Evolutionary conservation across 1,139 yeast genomes (phyloP).

Genomic region (Saccharomyces hybrid): DNA sequence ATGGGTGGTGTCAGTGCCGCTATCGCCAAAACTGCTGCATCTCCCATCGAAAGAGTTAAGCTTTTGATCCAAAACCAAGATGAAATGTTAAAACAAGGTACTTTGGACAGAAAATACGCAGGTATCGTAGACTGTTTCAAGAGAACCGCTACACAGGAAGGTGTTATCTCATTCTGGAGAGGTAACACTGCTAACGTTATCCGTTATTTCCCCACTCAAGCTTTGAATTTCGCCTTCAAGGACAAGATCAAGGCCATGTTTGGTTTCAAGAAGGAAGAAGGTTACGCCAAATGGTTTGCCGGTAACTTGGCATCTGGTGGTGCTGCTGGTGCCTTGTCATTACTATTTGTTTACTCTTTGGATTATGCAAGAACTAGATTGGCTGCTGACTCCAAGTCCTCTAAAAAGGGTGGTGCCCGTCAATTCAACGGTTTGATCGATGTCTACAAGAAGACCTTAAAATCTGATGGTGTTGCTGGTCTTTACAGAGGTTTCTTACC

Average conservation of each 20-base stretch:
- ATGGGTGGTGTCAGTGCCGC: constrained; percentile 87
- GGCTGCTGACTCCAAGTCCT: constrained; percentile 72
- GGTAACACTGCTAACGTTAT: constrained; percentile 79
- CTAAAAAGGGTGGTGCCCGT: constrained; percentile 57
- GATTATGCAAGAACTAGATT: constrained; percentile 81
- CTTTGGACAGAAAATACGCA: constrained; percentile 55
- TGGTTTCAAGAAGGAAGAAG: constrained; percentile 59
- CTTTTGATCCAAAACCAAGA: constrained; percentile 75
- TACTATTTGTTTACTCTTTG: constrained; percentile 69
- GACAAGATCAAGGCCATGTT: constrained; percentile 73
- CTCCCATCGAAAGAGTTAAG: constrained; percentile 79
- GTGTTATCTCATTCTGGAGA: constrained; percentile 68
- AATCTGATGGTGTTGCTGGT: constrained; percentile 73
- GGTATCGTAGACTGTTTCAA: constrained; percentile 68
- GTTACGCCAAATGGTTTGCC: constrained; percentile 63
- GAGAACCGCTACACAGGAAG: constrained; percentile 66
- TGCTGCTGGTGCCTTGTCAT: constrained; percentile 72
- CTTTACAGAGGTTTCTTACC: constrained; percentile 82
- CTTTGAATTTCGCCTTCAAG: constrained; percentile 77
- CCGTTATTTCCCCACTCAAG: constrained; percentile 81
- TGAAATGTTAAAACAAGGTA: constrained; percentile 76
- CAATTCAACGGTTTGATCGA: constrained; percentile 72
- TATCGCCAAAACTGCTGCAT: constrained; percentile 76
- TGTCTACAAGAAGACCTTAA: constrained; percentile 70
- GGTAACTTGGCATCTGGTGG: constrained; percentile 84